These are phyloP conservation scores for Suillus decipiens DNA, from an alignment of 768 basidiomycete species.

Conservation along the genomic window DNA sequence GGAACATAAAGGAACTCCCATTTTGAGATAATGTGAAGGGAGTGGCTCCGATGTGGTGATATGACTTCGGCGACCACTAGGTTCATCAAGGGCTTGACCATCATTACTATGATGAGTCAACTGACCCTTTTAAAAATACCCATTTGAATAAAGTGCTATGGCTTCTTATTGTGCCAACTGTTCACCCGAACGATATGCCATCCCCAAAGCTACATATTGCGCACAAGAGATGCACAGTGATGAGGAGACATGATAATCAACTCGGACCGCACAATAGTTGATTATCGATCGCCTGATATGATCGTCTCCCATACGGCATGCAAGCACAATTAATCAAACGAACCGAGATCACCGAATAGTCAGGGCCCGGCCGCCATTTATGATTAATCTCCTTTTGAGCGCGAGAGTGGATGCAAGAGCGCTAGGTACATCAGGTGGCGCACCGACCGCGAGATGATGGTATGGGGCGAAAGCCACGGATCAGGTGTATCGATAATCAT, in stretches of 20 bases:
- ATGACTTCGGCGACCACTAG: background rate
- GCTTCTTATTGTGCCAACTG: background rate
- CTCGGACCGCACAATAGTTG: background rate
- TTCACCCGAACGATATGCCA: background rate
- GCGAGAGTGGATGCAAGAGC: background rate
- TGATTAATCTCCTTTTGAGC: slow-evolving; percentile 5
- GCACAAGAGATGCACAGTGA: background rate
- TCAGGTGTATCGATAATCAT: background rate
- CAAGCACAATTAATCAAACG: background rate
- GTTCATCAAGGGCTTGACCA: background rate
- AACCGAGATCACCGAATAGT: background rate
- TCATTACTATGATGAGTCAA: background rate
- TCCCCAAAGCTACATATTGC: background rate
- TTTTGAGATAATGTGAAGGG: background rate
- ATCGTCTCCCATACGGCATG: background rate
- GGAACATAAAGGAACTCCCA: slow-evolving; percentile 1
- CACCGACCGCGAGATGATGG: background rate
- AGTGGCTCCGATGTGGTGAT: background rate
- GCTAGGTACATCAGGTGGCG: background rate
- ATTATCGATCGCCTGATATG: background rate
- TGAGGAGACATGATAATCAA: background rate
- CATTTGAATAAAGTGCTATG: background rate
- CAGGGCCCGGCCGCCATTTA: background rate
- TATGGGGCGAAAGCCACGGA: background rate
- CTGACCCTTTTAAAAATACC: background rate